Conservation (phyloP, 306 rosid species). For the Cucumis cinereus region DNA sequence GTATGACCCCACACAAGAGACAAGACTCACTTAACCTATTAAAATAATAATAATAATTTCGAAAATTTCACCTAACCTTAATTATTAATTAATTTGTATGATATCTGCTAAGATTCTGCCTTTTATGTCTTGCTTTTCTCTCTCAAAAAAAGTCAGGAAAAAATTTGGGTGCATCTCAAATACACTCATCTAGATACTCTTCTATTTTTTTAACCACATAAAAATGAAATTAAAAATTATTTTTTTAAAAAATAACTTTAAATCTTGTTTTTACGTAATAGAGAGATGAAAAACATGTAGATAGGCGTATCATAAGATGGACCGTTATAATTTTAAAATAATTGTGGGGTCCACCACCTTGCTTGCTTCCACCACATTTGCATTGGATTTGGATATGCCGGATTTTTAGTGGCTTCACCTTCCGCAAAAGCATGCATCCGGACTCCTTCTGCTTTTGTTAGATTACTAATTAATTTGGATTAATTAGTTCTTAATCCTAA, state of each 20-base stretch:
- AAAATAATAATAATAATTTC: background rate
- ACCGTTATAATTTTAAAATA: too few species aligned
- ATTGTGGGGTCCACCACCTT: background rate
- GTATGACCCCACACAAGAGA: background rate
- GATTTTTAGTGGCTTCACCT: background rate
- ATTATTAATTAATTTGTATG: background rate
- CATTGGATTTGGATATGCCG: background rate
- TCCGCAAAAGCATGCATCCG: background rate
- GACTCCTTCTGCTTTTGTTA: too few species aligned
- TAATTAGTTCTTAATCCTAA: too few species aligned
- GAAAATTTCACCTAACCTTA: background rate
- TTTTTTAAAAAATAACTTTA: too few species aligned
- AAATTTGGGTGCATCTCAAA: too few species aligned
- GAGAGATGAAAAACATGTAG: too few species aligned
- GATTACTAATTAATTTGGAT: too few species aligned
- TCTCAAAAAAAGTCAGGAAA: background rate
- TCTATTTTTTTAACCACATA: too few species aligned
- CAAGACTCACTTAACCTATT: background rate
- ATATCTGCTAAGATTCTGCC: background rate
- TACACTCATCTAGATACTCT: too few species aligned
- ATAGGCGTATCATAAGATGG: too few species aligned
- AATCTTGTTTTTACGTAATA: too few species aligned
- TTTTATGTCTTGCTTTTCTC: background rate
- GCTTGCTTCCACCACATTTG: background rate
- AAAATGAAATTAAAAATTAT: too few species aligned